Percentiles rank a stretch among this genome's conserved stretches.
phyloP scores from a whole-genome alignment of 305 asterid genomes.

The Striga hermonthica region DNA sequence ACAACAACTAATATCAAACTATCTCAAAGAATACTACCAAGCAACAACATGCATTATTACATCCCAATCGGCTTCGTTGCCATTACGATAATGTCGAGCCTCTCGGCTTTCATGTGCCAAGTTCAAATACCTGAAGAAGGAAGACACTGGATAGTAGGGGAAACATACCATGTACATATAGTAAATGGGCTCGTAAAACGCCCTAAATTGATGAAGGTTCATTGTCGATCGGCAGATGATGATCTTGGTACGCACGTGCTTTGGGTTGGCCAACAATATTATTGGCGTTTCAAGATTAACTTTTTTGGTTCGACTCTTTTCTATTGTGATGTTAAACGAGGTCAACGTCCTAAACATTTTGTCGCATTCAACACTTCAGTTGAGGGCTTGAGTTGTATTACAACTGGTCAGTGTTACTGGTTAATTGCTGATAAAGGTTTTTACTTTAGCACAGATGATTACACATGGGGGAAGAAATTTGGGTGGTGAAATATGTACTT shows the following conservation, averaged over 20 bases:
- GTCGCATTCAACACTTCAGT: conserved; percentile 1
- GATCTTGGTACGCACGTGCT: conserved; percentile 17
- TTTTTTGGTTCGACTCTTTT: conserved; percentile 24
- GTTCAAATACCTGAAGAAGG: neutral
- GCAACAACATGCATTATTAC: neutral
- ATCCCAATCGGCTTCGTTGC: neutral
- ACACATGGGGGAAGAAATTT: conserved; percentile 22
- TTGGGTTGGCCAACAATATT: neutral
- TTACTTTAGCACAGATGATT: conserved; percentile 25
- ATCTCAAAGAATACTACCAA: neutral
- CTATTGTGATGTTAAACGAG: conserved; percentile 12
- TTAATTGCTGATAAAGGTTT: conserved; percentile 20
- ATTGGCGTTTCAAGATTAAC: conserved; percentile 17
- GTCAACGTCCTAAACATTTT: conserved; percentile 6
- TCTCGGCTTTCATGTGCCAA: neutral
- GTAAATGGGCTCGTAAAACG: conserved; percentile 9
- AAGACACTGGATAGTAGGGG: conserved; percentile 1
- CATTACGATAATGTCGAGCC: neutral
- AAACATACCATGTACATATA: conserved; percentile 8
- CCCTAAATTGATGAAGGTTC: neutral
- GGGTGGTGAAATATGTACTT: neutral
- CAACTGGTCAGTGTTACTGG: conserved; percentile 22
- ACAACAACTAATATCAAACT: too few relatives aligned
- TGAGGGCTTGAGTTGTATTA: neutral
- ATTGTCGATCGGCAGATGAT: conserved; percentile 24